These are phyloP conservation scores for Heterobasidion parviporum DNA, from an alignment of 1,284 basidiomycete species.

Conservation along the genomic window DNA sequence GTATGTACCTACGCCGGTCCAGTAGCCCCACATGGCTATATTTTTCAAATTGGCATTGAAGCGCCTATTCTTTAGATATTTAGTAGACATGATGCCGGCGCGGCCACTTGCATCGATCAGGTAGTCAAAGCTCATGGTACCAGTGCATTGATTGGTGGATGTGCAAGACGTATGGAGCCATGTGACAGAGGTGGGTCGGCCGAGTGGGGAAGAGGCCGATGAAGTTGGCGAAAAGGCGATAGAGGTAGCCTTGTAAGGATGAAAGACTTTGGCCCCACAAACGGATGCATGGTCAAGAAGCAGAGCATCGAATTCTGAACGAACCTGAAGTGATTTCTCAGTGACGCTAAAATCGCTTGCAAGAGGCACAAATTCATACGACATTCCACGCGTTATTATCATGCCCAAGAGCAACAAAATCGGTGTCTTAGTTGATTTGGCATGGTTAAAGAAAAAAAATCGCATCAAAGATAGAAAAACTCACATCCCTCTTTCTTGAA, in stretches of 20 bases:
- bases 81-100: constrained; percentile 55
- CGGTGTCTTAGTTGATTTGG: constrained; percentile 25
- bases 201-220: not conserved
- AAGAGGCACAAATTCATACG: constrained; percentile 9
- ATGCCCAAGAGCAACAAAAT: constrained; percentile 30
- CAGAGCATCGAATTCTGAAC: constrained; percentile 32
- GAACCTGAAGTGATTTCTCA: constrained; percentile 8
- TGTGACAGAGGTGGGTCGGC: constrained; percentile 8
- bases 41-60: constrained; percentile 65
- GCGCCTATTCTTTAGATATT: constrained; percentile 58
- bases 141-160: constrained; percentile 13
- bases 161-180: constrained; percentile 5
- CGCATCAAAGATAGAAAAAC: constrained; percentile 7
- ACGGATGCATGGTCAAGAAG: constrained; percentile 28
- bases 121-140: constrained; percentile 53
- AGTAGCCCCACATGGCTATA: constrained; percentile 73
- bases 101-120: constrained; percentile 68
- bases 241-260: constrained; percentile 25
- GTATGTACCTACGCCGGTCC: constrained; percentile 47
- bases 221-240: constrained; percentile 15
- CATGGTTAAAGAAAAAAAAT: not conserved
- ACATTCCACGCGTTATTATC: constrained; percentile 32
- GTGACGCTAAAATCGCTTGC: not conserved
- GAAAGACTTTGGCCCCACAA: constrained; percentile 27
- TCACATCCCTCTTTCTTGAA: constrained; percentile 31